These are phyloP conservation scores for Metarhizium guizhouense DNA, from an alignment of 2,329 filamentous ascomycete genomes.

Conservation along the genomic window DNA sequence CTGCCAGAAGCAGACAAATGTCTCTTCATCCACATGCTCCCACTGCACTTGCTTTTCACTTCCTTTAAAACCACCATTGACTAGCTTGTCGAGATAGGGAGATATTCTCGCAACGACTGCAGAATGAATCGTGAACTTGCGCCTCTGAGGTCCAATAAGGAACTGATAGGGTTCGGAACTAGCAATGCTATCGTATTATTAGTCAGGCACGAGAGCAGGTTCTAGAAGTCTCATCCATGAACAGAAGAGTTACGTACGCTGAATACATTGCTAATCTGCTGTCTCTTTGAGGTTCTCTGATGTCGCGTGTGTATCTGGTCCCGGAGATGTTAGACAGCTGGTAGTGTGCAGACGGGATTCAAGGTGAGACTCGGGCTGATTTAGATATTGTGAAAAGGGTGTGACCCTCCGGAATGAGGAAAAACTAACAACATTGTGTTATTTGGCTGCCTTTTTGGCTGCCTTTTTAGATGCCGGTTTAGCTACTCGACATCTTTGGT, in stretches of 20 bases:
- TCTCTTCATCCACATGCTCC: neutral
- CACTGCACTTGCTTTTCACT: neutral
- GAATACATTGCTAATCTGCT: neutral
- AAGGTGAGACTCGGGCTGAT: too few relatives aligned
- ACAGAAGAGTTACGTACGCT: neutral
- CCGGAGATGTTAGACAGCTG: too few relatives aligned
- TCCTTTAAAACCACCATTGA: neutral
- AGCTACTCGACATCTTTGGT: too few relatives aligned
- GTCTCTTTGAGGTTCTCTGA: too few relatives aligned
- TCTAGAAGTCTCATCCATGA: neutral
- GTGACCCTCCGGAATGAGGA: too few relatives aligned
- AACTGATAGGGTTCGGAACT: neutral
- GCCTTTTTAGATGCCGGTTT: too few relatives aligned
- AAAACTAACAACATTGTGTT: too few relatives aligned
- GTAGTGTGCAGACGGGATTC: too few relatives aligned
- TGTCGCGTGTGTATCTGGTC: too few relatives aligned
- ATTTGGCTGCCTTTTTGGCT: too few relatives aligned
- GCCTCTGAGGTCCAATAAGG: neutral
- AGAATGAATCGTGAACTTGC: neutral
- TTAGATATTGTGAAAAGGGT: too few relatives aligned
- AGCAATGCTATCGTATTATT: neutral
- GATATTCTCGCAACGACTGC: neutral
- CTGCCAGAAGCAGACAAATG: neutral
- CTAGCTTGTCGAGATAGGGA: neutral
- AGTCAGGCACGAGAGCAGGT: too few relatives aligned